Percentiles rank a stretch among this genome's conserved stretches.
Evolutionary conservation across 2,329 filamentous ascomycete genomes (phyloP).

Genomic region (Rhinocladiella similis): DNA sequence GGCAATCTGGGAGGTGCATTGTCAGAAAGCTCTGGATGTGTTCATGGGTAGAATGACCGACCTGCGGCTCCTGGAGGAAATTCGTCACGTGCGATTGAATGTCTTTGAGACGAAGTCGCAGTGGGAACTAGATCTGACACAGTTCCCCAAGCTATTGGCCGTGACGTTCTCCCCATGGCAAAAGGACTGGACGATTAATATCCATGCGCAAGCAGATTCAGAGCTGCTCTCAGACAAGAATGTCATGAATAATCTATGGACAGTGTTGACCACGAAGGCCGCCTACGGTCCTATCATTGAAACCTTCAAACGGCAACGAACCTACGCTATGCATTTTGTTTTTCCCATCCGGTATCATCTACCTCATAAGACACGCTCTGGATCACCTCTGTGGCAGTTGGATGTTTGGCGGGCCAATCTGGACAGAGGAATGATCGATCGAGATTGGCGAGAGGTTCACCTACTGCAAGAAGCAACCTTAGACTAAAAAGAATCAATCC

Average conservation of each 20-base stretch:
- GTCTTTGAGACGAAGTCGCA: constrained; percentile 11
- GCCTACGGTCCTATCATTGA: constrained; percentile 8
- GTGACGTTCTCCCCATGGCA: constrained; percentile 15
- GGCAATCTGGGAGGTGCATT: constrained; percentile 19
- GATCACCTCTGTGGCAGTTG: constrained; percentile 7
- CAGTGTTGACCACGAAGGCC: constrained; percentile 5
- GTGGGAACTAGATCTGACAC: constrained; percentile 1
- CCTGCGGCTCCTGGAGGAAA: not conserved
- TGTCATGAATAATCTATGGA: constrained; percentile 8
- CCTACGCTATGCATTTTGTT: constrained; percentile 10
- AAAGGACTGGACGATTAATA: constrained; percentile 15
- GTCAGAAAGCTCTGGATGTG: constrained; percentile 4
- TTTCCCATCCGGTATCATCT: constrained; percentile 13
- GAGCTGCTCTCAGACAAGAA: constrained; percentile 11
- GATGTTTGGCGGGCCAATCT: constrained; percentile 17
- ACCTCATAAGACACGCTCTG: not conserved
- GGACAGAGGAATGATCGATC: constrained; percentile 13
- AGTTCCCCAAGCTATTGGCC: constrained; percentile 4
- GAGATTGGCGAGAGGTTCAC: constrained; percentile 17
- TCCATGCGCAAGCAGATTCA: constrained; percentile 2
- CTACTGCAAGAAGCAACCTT: constrained; percentile 18
- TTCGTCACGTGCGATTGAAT: constrained; percentile 18
- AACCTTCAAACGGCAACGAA: not conserved
- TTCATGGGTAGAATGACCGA: constrained; percentile 8
- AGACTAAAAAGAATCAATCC: not conserved